Percentiles rank a stretch among this genome's conserved stretches.
Evolutionary conservation across 108 stramenopile species (phyloP).

Genomic region (Phaeodactylum tricornutum): DNA sequence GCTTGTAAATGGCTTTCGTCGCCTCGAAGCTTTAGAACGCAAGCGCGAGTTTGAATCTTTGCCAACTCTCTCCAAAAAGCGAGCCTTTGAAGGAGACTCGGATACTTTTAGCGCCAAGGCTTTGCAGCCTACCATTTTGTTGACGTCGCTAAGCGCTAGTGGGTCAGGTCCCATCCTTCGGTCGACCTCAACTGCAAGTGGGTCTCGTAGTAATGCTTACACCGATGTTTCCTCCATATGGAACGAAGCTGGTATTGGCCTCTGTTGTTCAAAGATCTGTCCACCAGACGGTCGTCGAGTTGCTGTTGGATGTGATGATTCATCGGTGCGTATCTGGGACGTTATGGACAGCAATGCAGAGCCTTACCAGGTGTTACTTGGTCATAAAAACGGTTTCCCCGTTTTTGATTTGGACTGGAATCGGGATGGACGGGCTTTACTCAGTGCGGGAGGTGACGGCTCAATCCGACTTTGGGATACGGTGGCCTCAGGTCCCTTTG

Average conservation of each 20-base stretch:
- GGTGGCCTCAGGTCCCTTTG: conserved; percentile 62
- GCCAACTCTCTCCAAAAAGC: not conserved
- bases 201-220: not conserved
- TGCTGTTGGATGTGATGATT: conserved; percentile 80
- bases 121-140: conserved; percentile 51
- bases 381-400: conserved; percentile 85
- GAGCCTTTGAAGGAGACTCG: not conserved
- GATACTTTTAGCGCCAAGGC: conserved; percentile 35
- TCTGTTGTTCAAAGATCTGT: conserved; percentile 67
- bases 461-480: conserved; percentile 84
- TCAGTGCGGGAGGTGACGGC: conserved; percentile 85
- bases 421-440: conserved; percentile 60
- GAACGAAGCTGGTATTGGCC: conserved; percentile 71
- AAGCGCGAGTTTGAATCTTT: conserved; percentile 64
- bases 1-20: conserved; percentile 75
- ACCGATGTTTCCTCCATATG: conserved; percentile 24
- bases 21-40: conserved; percentile 78
- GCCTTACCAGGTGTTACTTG: conserved; percentile 59
- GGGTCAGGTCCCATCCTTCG: conserved; percentile 10
- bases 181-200: conserved; percentile 5
- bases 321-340: conserved; percentile 61
- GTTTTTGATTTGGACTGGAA: conserved; percentile 87
- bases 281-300: conserved; percentile 70
- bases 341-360: conserved; percentile 20
- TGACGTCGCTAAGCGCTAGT: conserved; percentile 52